A percentile compares a stretch with the other conserved stretches of the same genome.
Evolutionary conservation across 192 early-diverging fungal genomes (phyloP).

Genomic region (Umbelopsis ramanniana): DNA sequence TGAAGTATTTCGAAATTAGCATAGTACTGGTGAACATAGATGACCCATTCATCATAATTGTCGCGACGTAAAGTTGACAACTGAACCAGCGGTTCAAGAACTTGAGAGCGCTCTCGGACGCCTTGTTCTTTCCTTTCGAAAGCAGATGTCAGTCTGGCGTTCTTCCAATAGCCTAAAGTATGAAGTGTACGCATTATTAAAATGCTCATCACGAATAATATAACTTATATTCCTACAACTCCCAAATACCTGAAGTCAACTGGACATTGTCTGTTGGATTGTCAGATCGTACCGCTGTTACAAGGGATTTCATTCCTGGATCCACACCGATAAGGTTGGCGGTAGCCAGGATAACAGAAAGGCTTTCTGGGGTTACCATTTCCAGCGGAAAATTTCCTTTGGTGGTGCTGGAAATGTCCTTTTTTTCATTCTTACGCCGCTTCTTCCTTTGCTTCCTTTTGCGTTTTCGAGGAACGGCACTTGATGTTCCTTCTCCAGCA

Average conservation of each 20-base stretch:
- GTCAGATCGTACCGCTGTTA: not conserved
- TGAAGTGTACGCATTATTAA: no score
- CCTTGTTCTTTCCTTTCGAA: not conserved
- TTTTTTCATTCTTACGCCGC: no score
- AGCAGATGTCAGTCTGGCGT: not conserved
- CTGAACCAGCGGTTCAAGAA: not conserved
- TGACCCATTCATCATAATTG: not conserved
- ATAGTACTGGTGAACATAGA: not conserved
- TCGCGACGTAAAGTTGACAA: not conserved
- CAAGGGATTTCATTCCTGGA: not conserved
- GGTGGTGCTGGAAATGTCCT: no score
- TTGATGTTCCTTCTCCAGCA: no score
- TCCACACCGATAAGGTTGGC: not conserved
- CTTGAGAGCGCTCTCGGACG: not conserved
- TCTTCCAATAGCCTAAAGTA: not conserved
- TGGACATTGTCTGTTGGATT: not conserved
- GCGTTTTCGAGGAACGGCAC: no score
- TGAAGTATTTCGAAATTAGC: not conserved
- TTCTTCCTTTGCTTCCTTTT: no score
- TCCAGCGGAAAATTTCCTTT: no score
- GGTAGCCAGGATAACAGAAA: no score
- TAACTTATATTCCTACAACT: no score
- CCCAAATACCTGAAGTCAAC: not conserved
- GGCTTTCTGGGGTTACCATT: no score
- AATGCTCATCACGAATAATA: no score